Conservation (phyloP, 2,329 filamentous ascomycete species). For the Fusarium subglutinans region DNA sequence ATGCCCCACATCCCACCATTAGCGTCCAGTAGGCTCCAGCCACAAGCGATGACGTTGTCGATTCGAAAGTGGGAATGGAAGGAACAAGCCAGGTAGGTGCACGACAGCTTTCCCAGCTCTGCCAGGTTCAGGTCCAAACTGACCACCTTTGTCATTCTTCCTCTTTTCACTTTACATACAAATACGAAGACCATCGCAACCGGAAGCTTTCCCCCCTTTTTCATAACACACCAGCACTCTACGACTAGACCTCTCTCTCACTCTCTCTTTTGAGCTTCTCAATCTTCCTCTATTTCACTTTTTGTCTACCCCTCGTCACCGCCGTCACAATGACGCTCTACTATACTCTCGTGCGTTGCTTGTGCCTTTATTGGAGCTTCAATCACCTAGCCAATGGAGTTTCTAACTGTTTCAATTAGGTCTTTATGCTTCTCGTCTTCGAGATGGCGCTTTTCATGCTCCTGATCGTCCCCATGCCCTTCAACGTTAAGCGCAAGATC, state of each 20-base stretch:
- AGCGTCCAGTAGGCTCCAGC: slow-evolving; percentile 35
- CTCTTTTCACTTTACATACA: slow-evolving; percentile 15
- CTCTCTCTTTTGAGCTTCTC: slow-evolving; percentile 12
- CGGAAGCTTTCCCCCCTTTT: background rate
- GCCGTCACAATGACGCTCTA: slow-evolving; percentile 65
- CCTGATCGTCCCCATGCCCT: slow-evolving; percentile 87
- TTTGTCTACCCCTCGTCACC: slow-evolving; percentile 36
- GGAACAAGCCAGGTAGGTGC: slow-evolving; percentile 19
- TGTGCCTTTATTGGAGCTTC: background rate
- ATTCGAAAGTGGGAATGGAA: slow-evolving; percentile 37
- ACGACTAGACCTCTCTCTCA: background rate
- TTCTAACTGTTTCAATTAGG: slow-evolving; percentile 60
- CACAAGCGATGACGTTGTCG: slow-evolving; percentile 51
- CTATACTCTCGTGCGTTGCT: slow-evolving; percentile 61
- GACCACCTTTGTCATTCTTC: slow-evolving; percentile 44
- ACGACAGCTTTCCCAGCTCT: slow-evolving; percentile 37
- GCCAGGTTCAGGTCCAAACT: slow-evolving; percentile 38
- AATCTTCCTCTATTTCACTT: slow-evolving; percentile 4
- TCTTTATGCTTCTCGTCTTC: slow-evolving; percentile 82
- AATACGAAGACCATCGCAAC: slow-evolving; percentile 29
- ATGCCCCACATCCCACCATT: slow-evolving; percentile 18
- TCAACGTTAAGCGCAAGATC: slow-evolving; percentile 83
- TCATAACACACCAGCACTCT: background rate
- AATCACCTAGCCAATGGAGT: background rate
- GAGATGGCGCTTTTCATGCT: slow-evolving; percentile 86